Conservation (phyloP, 2,329 filamentous ascomycete species). For the Ampelomyces quisqualis region DNA sequence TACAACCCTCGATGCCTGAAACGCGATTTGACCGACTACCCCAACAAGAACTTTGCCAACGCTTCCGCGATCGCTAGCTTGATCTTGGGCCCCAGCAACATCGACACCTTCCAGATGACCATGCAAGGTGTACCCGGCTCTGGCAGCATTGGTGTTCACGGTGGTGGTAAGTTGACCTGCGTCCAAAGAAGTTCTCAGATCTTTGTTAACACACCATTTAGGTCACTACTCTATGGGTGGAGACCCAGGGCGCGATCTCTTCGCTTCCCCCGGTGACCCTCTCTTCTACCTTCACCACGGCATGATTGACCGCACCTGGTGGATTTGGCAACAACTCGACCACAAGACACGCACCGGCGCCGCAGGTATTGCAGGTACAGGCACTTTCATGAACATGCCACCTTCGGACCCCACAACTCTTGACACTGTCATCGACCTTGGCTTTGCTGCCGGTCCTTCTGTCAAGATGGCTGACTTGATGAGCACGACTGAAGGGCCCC, state of each 20-base stretch:
- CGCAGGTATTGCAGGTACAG: constrained; percentile 46
- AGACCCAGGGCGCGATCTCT: constrained; percentile 41
- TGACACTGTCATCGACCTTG: constrained; percentile 46
- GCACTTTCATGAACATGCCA: constrained; percentile 48
- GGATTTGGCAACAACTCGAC: constrained; percentile 45
- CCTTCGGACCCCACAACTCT: constrained; percentile 50
- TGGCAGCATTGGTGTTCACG: constrained; percentile 33
- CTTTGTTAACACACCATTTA: constrained; percentile 42
- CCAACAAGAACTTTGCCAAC: constrained; percentile 27
- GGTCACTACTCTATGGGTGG: constrained; percentile 52
- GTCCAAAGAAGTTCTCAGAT: neutral
- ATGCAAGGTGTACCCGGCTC: constrained; percentile 34
- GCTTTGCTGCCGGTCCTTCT: constrained; percentile 31
- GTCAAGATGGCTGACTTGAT: constrained; percentile 31
- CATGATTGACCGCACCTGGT: constrained; percentile 49
- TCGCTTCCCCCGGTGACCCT: constrained; percentile 32
- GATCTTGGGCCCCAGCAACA: constrained; percentile 24
- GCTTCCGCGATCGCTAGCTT: constrained; percentile 23
- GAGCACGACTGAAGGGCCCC: constrained; percentile 35
- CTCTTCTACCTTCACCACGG: constrained; percentile 53
- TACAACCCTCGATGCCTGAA: constrained; percentile 32
- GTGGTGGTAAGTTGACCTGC: constrained; percentile 34
- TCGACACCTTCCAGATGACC: constrained; percentile 32
- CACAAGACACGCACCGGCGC: constrained; percentile 34
- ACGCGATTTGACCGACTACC: constrained; percentile 25